Evolutionary conservation across 257 asterid species (phyloP), one percentile per base, ranked within the genome.

Genomic region (Echium plantagineum): DNA sequence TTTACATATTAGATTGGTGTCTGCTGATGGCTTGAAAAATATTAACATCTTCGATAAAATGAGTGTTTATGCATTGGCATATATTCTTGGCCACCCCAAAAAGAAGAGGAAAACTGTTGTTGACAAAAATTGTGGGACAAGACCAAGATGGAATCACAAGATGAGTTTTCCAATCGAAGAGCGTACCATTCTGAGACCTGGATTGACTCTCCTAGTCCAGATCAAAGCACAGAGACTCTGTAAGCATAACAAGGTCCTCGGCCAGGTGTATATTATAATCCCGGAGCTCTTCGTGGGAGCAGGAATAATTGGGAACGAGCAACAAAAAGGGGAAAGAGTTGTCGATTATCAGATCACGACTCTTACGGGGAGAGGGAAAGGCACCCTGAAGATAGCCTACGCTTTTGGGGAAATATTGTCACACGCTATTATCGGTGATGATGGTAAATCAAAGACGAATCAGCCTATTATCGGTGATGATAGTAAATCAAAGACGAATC

Each of bases 341-440:
- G 77, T 75, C 51, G 88, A 86, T 3, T 80, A 86, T 60, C 83
- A 79, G 66, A 77, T 89, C 15, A 56, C 61, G 61, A 83, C 85
- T 17, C 31, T 76, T 18, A 72, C 80, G 4, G 94, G 95, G 1
- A 85, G 80, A 57, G 73, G 85, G 15, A 89, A 81, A 46, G 96
- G 96, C 5, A 68, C 85, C 28, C 66, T 89, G 69, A 85, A 75
- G 48, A 70, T 89, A 38, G 77, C 95, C 8, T 83, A 77, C 62
- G 71, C 64, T 7, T 89, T 89, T 61, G 94, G 90, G 22, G 95
- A 81, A 8, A 35, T 0, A 35, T 35, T 13, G 1, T 35, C 12
- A 35, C 9, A 35, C 9, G 46, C 5, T 35, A 35, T 35, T 35
- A 35, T 9, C 6, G 46, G 9, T 35, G 46, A 35, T 35, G 46